phyloP scores from a whole-genome alignment of 2,329 filamentous ascomycete species.

The Neodidymelliopsis sp. region DNA sequence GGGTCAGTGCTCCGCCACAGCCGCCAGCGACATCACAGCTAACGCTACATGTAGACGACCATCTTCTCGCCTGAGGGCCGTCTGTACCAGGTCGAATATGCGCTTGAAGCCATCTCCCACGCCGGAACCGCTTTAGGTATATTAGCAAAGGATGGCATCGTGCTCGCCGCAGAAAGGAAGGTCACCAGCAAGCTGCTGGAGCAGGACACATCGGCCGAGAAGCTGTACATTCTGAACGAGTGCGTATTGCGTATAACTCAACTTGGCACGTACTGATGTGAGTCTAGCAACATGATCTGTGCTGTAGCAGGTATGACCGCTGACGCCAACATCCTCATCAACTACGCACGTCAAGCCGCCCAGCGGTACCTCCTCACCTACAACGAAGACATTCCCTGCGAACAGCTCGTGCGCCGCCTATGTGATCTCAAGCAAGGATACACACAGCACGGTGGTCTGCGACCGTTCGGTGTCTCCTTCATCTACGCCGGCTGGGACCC shows the following conservation, averaged over 20 bases:
- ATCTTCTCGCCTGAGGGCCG: constrained; percentile 99
- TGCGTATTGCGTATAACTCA: constrained; percentile 55
- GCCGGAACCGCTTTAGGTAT: constrained; percentile 97
- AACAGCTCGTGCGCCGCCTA: constrained; percentile 94
- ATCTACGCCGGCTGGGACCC: constrained; percentile 99
- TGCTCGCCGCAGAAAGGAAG: constrained; percentile 96
- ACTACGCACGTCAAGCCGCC: constrained; percentile 96
- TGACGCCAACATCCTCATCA: constrained; percentile 99
- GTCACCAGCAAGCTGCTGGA: constrained; percentile 99
- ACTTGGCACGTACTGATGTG: constrained; percentile 13
- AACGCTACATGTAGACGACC: constrained; percentile 73
- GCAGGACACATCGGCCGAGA: constrained; percentile 99
- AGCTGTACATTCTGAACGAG: constrained; percentile 99
- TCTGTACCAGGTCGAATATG: constrained; percentile 99
- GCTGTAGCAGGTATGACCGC: constrained; percentile 99
- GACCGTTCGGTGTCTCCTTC: constrained; percentile 98
- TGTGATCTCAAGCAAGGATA: constrained; percentile 99
- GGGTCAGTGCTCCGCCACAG: constrained; percentile 66
- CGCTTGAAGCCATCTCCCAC: constrained; percentile 97
- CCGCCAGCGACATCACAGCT: constrained; percentile 24
- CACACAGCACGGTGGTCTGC: constrained; percentile 97
- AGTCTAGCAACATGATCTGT: constrained; percentile 95
- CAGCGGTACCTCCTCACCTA: constrained; percentile 98
- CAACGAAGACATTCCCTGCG: constrained; percentile 99
- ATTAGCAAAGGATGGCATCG: constrained; percentile 96